Evolutionary conservation across 139 green algal genomes (phyloP).

Genomic region (Limnomonas spitsbergensis): DNA sequence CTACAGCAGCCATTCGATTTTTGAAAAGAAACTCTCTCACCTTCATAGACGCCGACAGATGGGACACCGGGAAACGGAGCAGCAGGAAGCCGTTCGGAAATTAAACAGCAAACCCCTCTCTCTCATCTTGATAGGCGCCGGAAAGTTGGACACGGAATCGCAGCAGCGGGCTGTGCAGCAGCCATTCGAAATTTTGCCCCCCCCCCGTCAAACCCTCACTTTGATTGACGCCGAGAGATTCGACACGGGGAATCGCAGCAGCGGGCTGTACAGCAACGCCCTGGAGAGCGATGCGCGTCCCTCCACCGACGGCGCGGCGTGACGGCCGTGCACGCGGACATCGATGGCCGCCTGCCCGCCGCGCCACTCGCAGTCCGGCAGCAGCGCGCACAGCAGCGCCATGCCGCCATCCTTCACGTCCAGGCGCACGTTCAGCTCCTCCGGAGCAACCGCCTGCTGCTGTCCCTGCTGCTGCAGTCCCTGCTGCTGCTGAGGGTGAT

Average conservation of each 20-base stretch:
- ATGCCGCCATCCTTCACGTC: conserved; percentile 79
- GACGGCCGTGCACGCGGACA: conserved; percentile 46
- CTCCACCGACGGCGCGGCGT: conserved; percentile 39
- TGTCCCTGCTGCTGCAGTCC: too few relatives aligned
- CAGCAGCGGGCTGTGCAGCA: not conserved
- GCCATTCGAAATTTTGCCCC: too few relatives aligned
- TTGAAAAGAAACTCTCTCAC: too few relatives aligned
- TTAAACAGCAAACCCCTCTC: too few relatives aligned
- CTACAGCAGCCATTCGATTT: too few relatives aligned
- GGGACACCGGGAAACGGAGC: too few relatives aligned
- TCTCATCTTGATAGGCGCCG: conserved; percentile 2
- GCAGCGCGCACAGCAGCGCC: conserved; percentile 67
- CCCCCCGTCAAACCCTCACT: too few relatives aligned
- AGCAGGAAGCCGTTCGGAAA: too few relatives aligned
- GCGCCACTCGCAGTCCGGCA: conserved; percentile 70
- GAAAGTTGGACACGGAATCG: not conserved
- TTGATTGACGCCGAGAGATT: conserved; percentile 2
- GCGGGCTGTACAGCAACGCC: not conserved
- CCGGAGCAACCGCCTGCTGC: conserved; percentile 1
- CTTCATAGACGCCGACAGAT: too few relatives aligned
- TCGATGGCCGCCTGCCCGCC: conserved; percentile 63
- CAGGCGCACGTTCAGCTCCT: not conserved
- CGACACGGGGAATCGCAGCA: not conserved
- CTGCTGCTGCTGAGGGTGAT: not conserved
- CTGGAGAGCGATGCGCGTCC: conserved; percentile 39